A percentile compares a stretch with the other conserved stretches of the same genome.
Evolutionary conservation across 805 yeast species (phyloP).

Genomic region (Blastobotrys muscicola): DNA sequence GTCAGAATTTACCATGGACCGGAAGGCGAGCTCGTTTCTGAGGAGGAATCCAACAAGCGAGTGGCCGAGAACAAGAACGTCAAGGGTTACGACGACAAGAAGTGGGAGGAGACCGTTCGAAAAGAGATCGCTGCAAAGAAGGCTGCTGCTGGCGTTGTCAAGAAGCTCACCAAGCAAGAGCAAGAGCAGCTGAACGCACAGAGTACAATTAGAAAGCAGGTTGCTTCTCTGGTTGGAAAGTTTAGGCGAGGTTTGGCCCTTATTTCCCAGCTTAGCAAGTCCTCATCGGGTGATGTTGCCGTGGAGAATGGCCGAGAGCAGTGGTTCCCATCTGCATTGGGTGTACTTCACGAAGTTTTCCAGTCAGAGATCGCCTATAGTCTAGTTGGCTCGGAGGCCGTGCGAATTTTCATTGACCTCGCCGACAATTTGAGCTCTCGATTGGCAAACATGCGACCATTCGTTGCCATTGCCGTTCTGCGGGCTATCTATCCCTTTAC

Average conservation of each 20-base stretch:
- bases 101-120: conserved; percentile 85
- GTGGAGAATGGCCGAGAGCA: conserved; percentile 54
- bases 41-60: conserved; percentile 25
- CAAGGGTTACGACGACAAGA: conserved; percentile 72
- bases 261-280: conserved; percentile 42
- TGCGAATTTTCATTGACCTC: conserved; percentile 44
- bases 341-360: conserved; percentile 36
- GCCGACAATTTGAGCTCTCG: conserved; percentile 44
- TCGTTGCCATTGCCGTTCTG: conserved; percentile 62
- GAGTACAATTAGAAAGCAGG: conserved; percentile 39
- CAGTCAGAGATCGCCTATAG: conserved; percentile 26
- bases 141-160: conserved; percentile 19
- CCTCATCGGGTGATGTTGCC: conserved; percentile 26
- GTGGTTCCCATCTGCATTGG: conserved; percentile 51
- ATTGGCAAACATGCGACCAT: conserved; percentile 39
- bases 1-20: conserved; percentile 56
- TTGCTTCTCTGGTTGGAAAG: conserved; percentile 31
- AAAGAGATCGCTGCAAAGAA: conserved; percentile 55
- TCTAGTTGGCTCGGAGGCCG: conserved; percentile 26
- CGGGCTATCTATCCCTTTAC: conserved; percentile 39
- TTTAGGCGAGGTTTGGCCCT: conserved; percentile 44
- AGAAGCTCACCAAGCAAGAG: conserved; percentile 71
- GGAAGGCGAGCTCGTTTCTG: conserved; percentile 62
- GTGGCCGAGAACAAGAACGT: conserved; percentile 55
- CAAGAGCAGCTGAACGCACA: conserved; percentile 62